phyloP scores from a whole-genome alignment of 1,139 yeast genomes.

The Hyphopichia wangnamkhiaoensis region DNA sequence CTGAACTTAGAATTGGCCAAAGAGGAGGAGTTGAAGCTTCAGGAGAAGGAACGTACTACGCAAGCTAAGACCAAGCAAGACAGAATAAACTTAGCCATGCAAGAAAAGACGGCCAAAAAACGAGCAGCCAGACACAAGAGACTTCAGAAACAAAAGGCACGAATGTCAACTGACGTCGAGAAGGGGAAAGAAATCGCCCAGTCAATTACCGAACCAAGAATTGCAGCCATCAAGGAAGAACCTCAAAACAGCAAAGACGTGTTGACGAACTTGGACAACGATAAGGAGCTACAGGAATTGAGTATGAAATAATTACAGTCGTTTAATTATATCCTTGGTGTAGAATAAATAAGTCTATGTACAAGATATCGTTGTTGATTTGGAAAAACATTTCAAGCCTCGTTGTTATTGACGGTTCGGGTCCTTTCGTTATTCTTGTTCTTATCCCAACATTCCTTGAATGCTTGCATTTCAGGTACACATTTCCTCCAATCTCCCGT shows the following conservation, averaged over 20 bases:
- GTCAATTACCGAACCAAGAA: not conserved
- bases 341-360: too few relatives aligned
- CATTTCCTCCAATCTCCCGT: conserved; percentile 81
- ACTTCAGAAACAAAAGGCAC: conserved; percentile 2
- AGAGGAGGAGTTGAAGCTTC: not conserved
- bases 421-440: conserved; percentile 61
- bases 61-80: conserved; percentile 4
- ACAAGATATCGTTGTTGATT: not conserved
- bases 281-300: not conserved
- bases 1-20: not conserved
- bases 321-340: not conserved
- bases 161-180: too few relatives aligned
- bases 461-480: conserved; percentile 63
- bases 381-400: not conserved
- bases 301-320: not conserved
- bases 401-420: conserved; percentile 43
- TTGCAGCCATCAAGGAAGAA: not conserved
- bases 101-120: conserved; percentile 7
- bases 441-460: conserved; percentile 65
- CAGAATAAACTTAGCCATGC: conserved; percentile 1
- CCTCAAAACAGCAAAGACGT: not conserved
- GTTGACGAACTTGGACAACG: not conserved
- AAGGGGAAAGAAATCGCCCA: not conserved
- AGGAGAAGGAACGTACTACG: not conserved
- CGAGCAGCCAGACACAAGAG: conserved; percentile 8